Conservation (phyloP, 2,329 filamentous ascomycete genomes). For the Huntiella savannae region DNA sequence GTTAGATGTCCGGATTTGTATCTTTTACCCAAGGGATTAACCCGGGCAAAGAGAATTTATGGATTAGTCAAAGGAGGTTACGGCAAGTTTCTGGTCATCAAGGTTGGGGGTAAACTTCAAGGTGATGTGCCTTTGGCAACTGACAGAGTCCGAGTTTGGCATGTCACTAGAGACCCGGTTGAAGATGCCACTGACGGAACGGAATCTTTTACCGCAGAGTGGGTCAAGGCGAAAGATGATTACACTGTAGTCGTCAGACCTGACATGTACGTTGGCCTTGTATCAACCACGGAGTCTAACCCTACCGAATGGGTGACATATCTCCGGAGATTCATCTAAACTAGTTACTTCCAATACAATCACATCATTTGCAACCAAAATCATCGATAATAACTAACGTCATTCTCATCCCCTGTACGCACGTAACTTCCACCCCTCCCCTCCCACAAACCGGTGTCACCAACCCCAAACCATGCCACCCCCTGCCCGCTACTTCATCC, state of each 20-base stretch:
- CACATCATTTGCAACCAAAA: too few relatives aligned
- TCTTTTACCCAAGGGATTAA: conserved; percentile 12
- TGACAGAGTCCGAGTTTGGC: background rate
- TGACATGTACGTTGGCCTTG: conserved; percentile 24
- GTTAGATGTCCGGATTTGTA: conserved; percentile 21
- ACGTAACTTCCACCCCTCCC: too few relatives aligned
- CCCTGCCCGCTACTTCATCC: too few relatives aligned
- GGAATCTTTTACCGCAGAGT: conserved; percentile 15
- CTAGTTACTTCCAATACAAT: too few relatives aligned
- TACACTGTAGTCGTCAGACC: conserved; percentile 21
- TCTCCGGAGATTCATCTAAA: conserved; percentile 10
- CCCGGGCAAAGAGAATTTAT: conserved; percentile 17
- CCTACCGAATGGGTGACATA: conserved; percentile 16
- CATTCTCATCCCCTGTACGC: too few relatives aligned
- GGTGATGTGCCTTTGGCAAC: background rate
- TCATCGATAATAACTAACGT: too few relatives aligned
- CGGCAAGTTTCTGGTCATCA: conserved; percentile 18
- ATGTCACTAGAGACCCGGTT: background rate
- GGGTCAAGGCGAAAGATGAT: conserved; percentile 15
- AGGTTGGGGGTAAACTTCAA: conserved; percentile 5
- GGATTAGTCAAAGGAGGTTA: conserved; percentile 15
- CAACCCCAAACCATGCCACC: too few relatives aligned
- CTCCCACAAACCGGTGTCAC: too few relatives aligned
- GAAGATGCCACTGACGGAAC: background rate
- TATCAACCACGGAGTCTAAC: conserved; percentile 13